phyloP scores from a whole-genome alignment of 345 rosid species.

The Mallotus nudiflorus region DNA sequence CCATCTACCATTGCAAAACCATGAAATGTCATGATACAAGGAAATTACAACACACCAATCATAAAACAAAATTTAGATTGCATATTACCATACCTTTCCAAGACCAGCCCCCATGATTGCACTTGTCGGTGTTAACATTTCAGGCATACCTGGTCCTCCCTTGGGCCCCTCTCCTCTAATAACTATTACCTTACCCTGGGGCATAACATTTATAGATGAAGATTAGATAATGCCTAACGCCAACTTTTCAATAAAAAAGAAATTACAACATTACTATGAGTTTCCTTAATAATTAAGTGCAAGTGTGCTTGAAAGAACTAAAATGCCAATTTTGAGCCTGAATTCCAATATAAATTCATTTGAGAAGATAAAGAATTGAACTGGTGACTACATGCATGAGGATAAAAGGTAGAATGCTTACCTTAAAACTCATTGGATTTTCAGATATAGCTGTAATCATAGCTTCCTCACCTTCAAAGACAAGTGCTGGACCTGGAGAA shows the following conservation, averaged over 20 bases:
- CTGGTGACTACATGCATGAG: background rate
- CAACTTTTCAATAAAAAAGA: background rate
- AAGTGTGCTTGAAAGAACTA: background rate
- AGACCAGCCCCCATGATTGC: slow-evolving; percentile 99
- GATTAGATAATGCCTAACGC: background rate
- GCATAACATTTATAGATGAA: slow-evolving; percentile 19
- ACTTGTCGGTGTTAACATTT: slow-evolving; percentile 99
- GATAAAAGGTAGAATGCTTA: slow-evolving; percentile 22
- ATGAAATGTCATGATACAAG: background rate
- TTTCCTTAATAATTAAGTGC: background rate
- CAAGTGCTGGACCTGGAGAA: slow-evolving; percentile 90
- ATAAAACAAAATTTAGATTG: slow-evolving; percentile 10
- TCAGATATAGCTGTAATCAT: slow-evolving; percentile 86
- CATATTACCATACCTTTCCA: slow-evolving; percentile 65
- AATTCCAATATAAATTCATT: background rate
- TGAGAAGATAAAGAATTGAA: background rate
- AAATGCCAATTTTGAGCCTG: slow-evolving; percentile 1
- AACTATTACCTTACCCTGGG: slow-evolving; percentile 87
- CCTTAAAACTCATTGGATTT: slow-evolving; percentile 83
- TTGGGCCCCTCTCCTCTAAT: slow-evolving; percentile 98
- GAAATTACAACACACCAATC: background rate
- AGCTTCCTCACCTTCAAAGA: slow-evolving; percentile 96
- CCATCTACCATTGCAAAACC: background rate
- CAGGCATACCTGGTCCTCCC: slow-evolving; percentile 99
- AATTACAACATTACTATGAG: background rate